Conservation (phyloP, 148 eudicot genomes). For the Vaccinium macrocarpon region DNA sequence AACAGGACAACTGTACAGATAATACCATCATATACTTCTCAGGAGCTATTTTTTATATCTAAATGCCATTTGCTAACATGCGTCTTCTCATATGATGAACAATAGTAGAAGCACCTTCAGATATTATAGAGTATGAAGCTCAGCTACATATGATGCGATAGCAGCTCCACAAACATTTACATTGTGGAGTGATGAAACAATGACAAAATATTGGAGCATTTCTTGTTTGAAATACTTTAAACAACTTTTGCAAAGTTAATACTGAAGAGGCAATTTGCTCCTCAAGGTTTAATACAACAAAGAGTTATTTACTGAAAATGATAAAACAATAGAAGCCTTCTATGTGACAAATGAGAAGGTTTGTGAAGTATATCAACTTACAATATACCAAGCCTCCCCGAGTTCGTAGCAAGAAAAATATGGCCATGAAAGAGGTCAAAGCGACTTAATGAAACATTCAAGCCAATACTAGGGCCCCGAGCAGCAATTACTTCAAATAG, state of each 20-base stretch:
- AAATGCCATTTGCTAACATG: no score
- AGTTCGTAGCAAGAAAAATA: constrained; percentile 70
- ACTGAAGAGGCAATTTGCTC: not conserved
- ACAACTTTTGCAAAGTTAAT: not conserved
- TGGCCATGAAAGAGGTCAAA: constrained; percentile 96
- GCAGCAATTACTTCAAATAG: constrained; percentile 70
- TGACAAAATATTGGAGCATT: no score
- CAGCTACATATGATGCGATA: no score
- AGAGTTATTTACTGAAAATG: not conserved
- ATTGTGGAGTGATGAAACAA: no score
- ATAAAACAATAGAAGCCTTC: constrained; percentile 2
- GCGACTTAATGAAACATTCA: constrained; percentile 79
- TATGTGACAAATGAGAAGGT: not conserved
- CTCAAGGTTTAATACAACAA: not conserved
- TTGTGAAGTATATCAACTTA: constrained; percentile 43
- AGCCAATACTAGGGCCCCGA: constrained; percentile 79
- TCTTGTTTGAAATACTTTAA: no score
- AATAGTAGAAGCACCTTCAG: no score
- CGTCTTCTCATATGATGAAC: no score
- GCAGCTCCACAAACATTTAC: no score
- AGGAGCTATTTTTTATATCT: no score
- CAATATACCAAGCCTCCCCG: constrained; percentile 95
- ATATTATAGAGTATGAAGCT: no score
- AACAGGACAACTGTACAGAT: no score
- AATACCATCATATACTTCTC: no score